These are phyloP conservation scores for Akebia trifoliata DNA, from an alignment of 164 flowering plant species.

Conservation along the genomic window DNA sequence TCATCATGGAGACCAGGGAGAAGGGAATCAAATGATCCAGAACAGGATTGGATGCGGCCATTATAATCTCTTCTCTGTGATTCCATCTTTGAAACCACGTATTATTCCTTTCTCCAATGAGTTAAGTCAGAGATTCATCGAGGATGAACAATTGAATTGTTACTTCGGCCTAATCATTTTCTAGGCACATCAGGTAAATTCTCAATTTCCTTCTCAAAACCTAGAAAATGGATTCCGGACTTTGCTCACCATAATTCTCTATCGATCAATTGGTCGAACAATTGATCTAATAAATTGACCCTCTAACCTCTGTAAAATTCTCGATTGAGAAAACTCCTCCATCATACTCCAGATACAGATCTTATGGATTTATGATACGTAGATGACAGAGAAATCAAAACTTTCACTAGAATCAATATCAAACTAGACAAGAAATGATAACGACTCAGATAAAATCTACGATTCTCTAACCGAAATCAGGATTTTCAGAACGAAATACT, in stretches of 20 bases:
- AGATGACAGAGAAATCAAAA: neutral
- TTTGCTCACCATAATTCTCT: constrained; percentile 1
- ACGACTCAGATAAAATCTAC: neutral
- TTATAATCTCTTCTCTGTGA: constrained; percentile 30
- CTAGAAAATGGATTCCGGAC: constrained; percentile 6
- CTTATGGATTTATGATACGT: neutral
- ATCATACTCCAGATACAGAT: neutral
- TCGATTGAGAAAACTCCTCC: neutral
- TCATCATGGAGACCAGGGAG: constrained; percentile 57
- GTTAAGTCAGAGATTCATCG: constrained; percentile 1
- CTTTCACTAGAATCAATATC: neutral
- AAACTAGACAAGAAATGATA: neutral
- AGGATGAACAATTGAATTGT: neutral
- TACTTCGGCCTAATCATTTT: constrained; percentile 18
- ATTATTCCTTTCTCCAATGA: constrained; percentile 13
- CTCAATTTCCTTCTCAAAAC: neutral
- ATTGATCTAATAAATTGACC: neutral
- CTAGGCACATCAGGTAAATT: neutral
- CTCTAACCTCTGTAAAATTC: neutral
- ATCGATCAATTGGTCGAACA: neutral
- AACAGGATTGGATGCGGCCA: constrained; percentile 20
- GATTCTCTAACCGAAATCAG: neutral
- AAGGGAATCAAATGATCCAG: constrained; percentile 41
- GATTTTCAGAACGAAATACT: neutral
- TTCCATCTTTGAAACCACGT: constrained; percentile 11